These are phyloP conservation scores for Chloromonas sp. DNA, from an alignment of 163 green algal species.

Conservation along the genomic window DNA sequence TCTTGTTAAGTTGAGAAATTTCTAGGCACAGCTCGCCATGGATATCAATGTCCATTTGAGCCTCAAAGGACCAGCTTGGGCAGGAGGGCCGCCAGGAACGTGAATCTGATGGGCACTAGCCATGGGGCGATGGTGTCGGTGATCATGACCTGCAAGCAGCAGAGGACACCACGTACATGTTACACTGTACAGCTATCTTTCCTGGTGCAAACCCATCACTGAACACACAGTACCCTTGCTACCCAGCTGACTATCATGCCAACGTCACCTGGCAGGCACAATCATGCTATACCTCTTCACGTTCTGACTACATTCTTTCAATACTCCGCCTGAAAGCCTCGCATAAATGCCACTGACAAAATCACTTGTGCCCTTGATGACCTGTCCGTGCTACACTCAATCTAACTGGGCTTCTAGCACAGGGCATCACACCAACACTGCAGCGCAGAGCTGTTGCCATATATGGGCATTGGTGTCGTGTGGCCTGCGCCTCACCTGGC, in stretches of 20 bases:
- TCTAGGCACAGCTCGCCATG: no score
- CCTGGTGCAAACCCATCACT: background rate
- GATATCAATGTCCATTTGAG: background rate
- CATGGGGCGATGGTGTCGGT: constrained; percentile 29
- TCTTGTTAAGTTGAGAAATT: no score
- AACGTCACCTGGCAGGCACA: background rate
- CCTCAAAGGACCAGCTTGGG: constrained; percentile 3
- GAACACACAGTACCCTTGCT: background rate
- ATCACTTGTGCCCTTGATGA: no score
- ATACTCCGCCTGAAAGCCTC: no score
- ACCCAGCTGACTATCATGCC: constrained; percentile 6
- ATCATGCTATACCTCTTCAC: background rate
- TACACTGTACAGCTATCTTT: background rate
- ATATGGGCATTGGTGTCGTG: no score
- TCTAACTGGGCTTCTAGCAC: no score
- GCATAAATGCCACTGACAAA: no score
- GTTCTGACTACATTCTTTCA: no score
- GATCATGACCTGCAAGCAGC: background rate
- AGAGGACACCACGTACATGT: background rate
- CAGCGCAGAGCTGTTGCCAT: no score
- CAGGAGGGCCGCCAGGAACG: constrained; percentile 19
- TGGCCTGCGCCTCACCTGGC: background rate
- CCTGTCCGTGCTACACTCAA: no score
- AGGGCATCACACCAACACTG: no score
- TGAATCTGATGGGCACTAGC: constrained; percentile 27